Percentiles rank a stretch among this genome's conserved stretches.
These are phyloP conservation scores for Orbilia brochopaga DNA, from an alignment of 2,329 filamentous ascomycete genomes.

Conservation along the genomic window DNA sequence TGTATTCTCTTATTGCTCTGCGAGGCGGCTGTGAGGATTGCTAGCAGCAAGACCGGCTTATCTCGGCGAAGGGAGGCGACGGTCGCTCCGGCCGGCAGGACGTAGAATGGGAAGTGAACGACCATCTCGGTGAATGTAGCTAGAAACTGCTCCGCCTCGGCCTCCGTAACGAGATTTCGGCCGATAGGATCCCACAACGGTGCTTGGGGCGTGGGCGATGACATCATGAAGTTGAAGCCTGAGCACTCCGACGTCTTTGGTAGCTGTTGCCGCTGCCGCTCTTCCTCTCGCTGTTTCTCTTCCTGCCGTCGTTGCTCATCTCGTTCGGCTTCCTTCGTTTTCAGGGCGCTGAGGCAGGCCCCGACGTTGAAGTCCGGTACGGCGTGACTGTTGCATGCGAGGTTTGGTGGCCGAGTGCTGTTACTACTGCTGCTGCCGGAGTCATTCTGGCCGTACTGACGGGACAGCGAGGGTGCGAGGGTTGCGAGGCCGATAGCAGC, in stretches of 20 bases:
- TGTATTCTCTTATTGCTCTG: constrained; percentile 64
- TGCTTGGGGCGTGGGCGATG: neutral
- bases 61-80: constrained; percentile 61
- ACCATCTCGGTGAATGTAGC: constrained; percentile 60
- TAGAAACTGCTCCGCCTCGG: constrained; percentile 61
- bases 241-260: constrained; percentile 7
- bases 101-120: constrained; percentile 61
- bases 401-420: constrained; percentile 64
- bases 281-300: constrained; percentile 9
- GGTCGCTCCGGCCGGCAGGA: constrained; percentile 59
- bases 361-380: constrained; percentile 31
- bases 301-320: constrained; percentile 9
- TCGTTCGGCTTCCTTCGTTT: constrained; percentile 19
- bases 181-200: constrained; percentile 39
- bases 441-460: constrained; percentile 22
- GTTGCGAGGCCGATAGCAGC: constrained; percentile 55
- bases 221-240: constrained; percentile 22
- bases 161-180: constrained; percentile 54
- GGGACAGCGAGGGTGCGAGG: constrained; percentile 39
- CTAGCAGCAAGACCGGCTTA: constrained; percentile 64
- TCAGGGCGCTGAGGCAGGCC: constrained; percentile 17
- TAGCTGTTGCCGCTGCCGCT: neutral
- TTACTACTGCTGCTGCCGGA: constrained; percentile 62
- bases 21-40: constrained; percentile 64
- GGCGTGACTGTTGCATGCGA: constrained; percentile 56